Base-by-base conservation (phyloP, 495 filamentous ascomycete genomes). In the Penicillium longicatenatum region DNA sequence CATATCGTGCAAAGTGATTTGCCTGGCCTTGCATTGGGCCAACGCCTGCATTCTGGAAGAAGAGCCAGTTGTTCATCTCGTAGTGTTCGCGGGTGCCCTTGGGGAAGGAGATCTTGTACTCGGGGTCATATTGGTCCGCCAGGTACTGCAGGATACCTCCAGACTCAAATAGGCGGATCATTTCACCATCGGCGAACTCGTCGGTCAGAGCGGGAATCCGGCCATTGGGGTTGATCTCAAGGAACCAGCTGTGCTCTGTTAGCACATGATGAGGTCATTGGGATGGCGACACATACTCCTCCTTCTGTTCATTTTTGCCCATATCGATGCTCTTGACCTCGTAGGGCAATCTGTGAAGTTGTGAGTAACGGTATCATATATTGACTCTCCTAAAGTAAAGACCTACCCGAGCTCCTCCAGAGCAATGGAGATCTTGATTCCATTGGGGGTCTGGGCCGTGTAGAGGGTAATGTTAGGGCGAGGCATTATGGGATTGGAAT, bases 11-110 rank as follows among this genome's bases (percentile, higher is more conserved):
- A 74, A 97, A 97, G 71, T 97, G 93, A 75, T 96, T 95, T 6
- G 92, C 85, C 70, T 97, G 91, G 11, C 89, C 91, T 69, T 97
- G 92, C 92, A 96, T 96, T 11, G 93, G 93, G 3, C 92, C 93
- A 5, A 97, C 77, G 21, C 92, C 92, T 2, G 89, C 89, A 67
- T 89, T 86, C 52, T 83, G 75, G 75, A 83, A 88, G 69, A 81
- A 86, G 66, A 90, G 70, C 92, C 92, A 97, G 70, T 80, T 90
- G 70, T 84, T 88, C 62, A 86, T 79, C 71, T 94, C 88, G 71
- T 88, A 93, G 68, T 82, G 84, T 68, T 97, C 91, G 26, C 85
- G 79, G 17, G 85, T 82, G 8, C 88, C 92, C 6, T 74, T 69
- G 2, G 92, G 90, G 70, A 89, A 97, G 16, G 85, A 89, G 62